phyloP scores from a whole-genome alignment of 208 protist species.

The Trypanosoma lewisi region DNA sequence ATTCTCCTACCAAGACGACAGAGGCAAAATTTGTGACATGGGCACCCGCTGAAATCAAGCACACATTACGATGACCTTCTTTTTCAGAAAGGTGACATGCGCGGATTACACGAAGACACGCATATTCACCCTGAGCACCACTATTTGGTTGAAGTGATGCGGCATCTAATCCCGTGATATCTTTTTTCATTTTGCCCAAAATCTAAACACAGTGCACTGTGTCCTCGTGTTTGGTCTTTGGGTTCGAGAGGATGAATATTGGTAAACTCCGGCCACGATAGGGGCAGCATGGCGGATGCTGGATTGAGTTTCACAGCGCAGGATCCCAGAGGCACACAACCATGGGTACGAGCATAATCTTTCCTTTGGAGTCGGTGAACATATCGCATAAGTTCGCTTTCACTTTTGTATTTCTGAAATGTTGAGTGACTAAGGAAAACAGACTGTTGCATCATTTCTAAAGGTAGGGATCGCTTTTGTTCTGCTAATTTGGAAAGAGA shows the following conservation, averaged over 20 bases:
- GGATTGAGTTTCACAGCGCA: conserved; percentile 99
- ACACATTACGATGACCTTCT: conserved; percentile 92
- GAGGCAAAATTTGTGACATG: conserved; percentile 99
- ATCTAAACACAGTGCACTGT: conserved; percentile 74
- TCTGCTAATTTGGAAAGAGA: conserved; percentile 47
- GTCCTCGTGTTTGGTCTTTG: conserved; percentile 85
- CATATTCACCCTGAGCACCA: conserved; percentile 97
- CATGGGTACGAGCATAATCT: conserved; percentile 92
- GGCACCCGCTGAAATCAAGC: conserved; percentile 96
- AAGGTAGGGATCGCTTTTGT: conserved; percentile 38
- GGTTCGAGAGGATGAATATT: conserved; percentile 96
- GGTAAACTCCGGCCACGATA: conserved; percentile 94
- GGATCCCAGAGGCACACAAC: conserved; percentile 98
- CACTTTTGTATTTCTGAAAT: conserved; percentile 96
- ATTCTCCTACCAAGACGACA: conserved; percentile 91
- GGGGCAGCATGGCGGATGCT: conserved; percentile 92
- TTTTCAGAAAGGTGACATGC: conserved; percentile 78
- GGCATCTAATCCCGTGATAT: conserved; percentile 95
- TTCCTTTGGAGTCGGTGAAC: conserved; percentile 92
- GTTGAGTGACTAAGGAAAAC: conserved; percentile 90
- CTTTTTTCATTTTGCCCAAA: conserved; percentile 82
- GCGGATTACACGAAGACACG: conserved; percentile 90
- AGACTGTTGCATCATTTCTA: conserved; percentile 57
- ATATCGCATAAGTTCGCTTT: conserved; percentile 97
- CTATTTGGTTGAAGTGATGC: conserved; percentile 97